Evolutionary conservation across 768 basidiomycete genomes (phyloP).

Genomic region (Rhizopogon vinicolor): DNA sequence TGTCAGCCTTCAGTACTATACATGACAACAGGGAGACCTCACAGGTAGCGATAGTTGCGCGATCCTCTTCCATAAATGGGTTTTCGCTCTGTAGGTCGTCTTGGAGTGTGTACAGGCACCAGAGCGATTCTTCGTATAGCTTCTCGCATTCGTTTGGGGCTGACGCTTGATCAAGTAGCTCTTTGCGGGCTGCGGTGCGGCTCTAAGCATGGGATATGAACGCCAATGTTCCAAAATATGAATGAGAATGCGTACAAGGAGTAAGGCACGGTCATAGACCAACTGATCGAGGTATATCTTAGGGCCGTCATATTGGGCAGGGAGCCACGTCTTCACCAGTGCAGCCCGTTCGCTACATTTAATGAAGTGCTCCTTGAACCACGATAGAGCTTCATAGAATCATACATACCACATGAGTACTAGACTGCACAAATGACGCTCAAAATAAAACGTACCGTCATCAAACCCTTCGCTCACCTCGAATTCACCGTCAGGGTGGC

Average conservation of each 20-base stretch:
- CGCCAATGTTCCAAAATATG: not conserved
- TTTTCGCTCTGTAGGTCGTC: slow-evolving; percentile 85
- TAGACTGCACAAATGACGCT: not conserved
- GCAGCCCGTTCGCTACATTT: slow-evolving; percentile 93
- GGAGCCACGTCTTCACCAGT: slow-evolving; percentile 83
- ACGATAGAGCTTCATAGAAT: slow-evolving; percentile 54
- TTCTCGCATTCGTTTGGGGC: slow-evolving; percentile 85
- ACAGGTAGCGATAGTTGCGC: slow-evolving; percentile 76
- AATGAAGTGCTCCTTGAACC: slow-evolving; percentile 93
- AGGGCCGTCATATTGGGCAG: slow-evolving; percentile 76
- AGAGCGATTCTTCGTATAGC: slow-evolving; percentile 91
- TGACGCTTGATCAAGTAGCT: slow-evolving; percentile 74
- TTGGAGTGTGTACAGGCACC: slow-evolving; percentile 89
- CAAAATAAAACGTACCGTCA: slow-evolving; percentile 46
- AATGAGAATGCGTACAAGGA: slow-evolving; percentile 54
- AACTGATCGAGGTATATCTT: slow-evolving; percentile 86
- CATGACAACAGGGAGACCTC: slow-evolving; percentile 20
- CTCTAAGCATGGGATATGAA: slow-evolving; percentile 46
- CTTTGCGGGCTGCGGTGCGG: slow-evolving; percentile 87
- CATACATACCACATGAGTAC: slow-evolving; percentile 7
- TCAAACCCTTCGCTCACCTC: slow-evolving; percentile 77
- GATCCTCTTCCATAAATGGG: slow-evolving; percentile 82
- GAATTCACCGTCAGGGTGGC: slow-evolving; percentile 70
- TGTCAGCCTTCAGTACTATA: not conserved
- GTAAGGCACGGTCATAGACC: slow-evolving; percentile 87